phyloP scores from a whole-genome alignment of 345 rosid species.

The Luvunga scandens region DNA sequence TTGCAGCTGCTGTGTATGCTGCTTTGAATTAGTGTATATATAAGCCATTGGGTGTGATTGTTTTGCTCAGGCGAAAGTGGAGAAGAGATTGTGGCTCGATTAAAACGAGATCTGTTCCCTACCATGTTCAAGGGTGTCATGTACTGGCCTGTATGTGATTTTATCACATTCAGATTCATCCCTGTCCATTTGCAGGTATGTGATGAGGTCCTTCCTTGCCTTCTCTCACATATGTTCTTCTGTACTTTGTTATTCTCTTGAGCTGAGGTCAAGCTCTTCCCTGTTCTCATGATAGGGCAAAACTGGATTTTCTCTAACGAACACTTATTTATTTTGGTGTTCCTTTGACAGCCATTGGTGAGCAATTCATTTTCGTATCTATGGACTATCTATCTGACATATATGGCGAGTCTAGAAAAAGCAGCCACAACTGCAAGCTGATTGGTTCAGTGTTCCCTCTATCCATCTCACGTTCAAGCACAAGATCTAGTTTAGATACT shows the following conservation, averaged over 20 bases:
- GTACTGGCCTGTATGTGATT: slow-evolving; percentile 95
- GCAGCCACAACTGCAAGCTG: slow-evolving; percentile 35
- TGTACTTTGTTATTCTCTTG: background rate
- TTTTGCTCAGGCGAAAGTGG: slow-evolving; percentile 59
- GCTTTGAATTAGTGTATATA: slow-evolving; percentile 1
- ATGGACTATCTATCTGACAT: slow-evolving; percentile 90
- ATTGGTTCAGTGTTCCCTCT: background rate
- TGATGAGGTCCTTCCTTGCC: background rate
- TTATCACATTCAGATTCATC: slow-evolving; percentile 71
- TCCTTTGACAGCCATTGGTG: slow-evolving; percentile 68
- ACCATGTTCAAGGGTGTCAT: slow-evolving; percentile 64
- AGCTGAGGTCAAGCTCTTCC: background rate
- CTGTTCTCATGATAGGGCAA: background rate
- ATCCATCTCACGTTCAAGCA: background rate
- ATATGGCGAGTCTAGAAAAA: slow-evolving; percentile 74
- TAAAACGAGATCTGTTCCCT: slow-evolving; percentile 74
- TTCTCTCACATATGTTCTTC: background rate
- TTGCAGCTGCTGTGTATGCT: background rate
- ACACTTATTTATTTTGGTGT: background rate
- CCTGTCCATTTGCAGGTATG: slow-evolving; percentile 89
- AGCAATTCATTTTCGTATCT: slow-evolving; percentile 88
- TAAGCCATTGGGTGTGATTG: slow-evolving; percentile 11
- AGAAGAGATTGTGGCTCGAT: slow-evolving; percentile 57
- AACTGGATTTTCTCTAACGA: background rate
- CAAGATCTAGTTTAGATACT: background rate